These are phyloP conservation scores for Exophiala xenobiotica DNA, from an alignment of 2,329 filamentous ascomycete species.

Conservation along the genomic window DNA sequence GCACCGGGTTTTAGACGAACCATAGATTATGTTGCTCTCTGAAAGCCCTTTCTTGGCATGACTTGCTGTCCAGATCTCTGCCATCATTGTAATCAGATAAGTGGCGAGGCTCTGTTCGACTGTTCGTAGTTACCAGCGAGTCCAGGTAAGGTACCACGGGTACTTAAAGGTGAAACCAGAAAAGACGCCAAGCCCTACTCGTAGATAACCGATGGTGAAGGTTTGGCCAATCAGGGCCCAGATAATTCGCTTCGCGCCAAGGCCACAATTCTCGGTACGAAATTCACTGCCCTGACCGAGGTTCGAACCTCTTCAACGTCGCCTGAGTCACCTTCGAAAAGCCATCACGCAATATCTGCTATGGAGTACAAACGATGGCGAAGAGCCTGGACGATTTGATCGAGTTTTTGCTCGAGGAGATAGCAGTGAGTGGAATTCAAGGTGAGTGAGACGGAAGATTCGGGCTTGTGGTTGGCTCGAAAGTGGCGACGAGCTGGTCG, in stretches of 20 bases:
- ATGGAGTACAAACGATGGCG: constrained; percentile 41
- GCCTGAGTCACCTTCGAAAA: not conserved
- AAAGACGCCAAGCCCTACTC: too few species aligned
- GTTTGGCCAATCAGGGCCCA: constrained; percentile 6
- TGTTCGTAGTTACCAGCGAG: not conserved
- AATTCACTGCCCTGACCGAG: constrained; percentile 1
- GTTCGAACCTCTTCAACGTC: constrained; percentile 11
- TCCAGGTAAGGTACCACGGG: too few species aligned
- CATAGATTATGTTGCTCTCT: constrained; percentile 5
- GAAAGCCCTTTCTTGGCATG: not conserved
- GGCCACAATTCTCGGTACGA: constrained; percentile 5
- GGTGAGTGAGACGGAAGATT: constrained; percentile 47
- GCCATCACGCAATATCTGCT: constrained; percentile 4
- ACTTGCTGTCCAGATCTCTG: not conserved
- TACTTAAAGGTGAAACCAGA: too few species aligned
- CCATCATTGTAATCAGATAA: not conserved
- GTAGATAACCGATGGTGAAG: too few species aligned
- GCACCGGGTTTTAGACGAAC: constrained; percentile 14
- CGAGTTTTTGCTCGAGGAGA: constrained; percentile 58
- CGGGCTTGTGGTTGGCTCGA: constrained; percentile 4
- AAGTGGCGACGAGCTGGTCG: constrained; percentile 9
- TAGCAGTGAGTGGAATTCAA: constrained; percentile 58
- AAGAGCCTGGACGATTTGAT: constrained; percentile 57
- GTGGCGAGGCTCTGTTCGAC: too few species aligned
- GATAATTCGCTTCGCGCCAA: constrained; percentile 2